Evolutionary conservation across 2,329 filamentous ascomycete genomes (phyloP), one percentile per base, ranked within the genome.

Genomic region (Clonostachys rhizophaga): DNA sequence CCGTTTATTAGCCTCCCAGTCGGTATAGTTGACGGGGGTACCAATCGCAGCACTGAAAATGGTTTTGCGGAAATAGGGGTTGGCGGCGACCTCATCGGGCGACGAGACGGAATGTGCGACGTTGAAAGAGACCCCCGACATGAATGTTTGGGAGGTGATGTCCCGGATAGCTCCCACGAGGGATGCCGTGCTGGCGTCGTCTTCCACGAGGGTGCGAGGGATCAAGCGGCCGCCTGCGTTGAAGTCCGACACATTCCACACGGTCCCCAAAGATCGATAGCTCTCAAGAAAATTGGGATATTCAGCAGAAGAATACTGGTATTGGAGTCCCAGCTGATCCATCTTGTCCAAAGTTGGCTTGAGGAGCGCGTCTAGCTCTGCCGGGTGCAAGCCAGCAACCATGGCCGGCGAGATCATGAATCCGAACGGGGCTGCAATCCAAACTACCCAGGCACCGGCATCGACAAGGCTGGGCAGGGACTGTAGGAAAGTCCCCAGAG

Each of bases 381-480:
- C 49, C 17, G 43, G 45, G 11, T 45, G 49, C 30, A 41, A 46
- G 41, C 51, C 46, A 34, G 42, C 14, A 35, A 39, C 16, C 11
- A 47, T 54, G 9, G 53, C 34, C 14, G 49, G 47, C 14, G 34
- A 35, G 42, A 51, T 39, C 39, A 13, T 45, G 59, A 82, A 80
- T 53, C 66, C 66, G 12, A 60, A 56, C 51, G 70, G 69, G 47
- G 66, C 73, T 50, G 76, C 70, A 51, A 67, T 69, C 59, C 74
- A 80, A n/a, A 73, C 62, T 30, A 67, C 60, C 65, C 72, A 75
- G 17, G 68, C 66, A 10, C 78, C 79, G 3, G 69, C 62, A 50
- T 78, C 75, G 14, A 76, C 66, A 48, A 79, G 69, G 4, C 57
- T 20, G 52, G 20, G 8, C 4, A 42, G n/a, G 24, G 18, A 40